Conservation (phyloP, 2,329 filamentous ascomycete species). For the Cryphonectria naterciae region DNA sequence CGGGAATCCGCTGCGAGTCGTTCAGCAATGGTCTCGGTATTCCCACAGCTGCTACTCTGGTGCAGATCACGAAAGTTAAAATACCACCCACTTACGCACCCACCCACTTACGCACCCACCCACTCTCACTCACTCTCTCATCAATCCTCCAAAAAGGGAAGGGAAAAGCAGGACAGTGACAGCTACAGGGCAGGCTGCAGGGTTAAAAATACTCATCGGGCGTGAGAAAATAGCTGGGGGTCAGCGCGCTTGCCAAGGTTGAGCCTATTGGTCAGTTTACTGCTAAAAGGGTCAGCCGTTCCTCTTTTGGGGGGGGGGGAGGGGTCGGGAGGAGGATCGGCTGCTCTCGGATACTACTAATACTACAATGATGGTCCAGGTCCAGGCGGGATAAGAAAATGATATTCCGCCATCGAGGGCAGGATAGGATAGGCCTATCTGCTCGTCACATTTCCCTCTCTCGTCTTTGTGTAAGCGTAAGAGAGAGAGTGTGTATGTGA, state of each 20-base stretch:
- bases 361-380: neutral
- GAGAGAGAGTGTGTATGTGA: neutral
- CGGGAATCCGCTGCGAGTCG: constrained; percentile 7
- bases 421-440: neutral
- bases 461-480: neutral
- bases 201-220: constrained; percentile 4
- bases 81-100: neutral
- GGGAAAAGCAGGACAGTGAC: neutral
- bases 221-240: constrained; percentile 3
- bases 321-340: neutral
- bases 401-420: neutral
- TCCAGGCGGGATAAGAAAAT: neutral
- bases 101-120: no score
- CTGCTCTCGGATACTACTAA: neutral
- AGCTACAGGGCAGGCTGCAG: neutral
- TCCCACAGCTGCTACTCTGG: constrained; percentile 16
- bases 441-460: neutral
- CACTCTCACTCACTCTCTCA: no score
- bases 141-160: neutral
- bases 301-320: neutral
- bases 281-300: neutral
- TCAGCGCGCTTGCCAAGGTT: neutral
- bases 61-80: constrained; percentile 24
- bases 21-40: neutral
- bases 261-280: constrained; percentile 2